A percentile compares a stretch with the other conserved stretches of the same genome.
phyloP scores from a whole-genome alignment of 805 yeast species.

The Kodamaea nitidulidarum region DNA sequence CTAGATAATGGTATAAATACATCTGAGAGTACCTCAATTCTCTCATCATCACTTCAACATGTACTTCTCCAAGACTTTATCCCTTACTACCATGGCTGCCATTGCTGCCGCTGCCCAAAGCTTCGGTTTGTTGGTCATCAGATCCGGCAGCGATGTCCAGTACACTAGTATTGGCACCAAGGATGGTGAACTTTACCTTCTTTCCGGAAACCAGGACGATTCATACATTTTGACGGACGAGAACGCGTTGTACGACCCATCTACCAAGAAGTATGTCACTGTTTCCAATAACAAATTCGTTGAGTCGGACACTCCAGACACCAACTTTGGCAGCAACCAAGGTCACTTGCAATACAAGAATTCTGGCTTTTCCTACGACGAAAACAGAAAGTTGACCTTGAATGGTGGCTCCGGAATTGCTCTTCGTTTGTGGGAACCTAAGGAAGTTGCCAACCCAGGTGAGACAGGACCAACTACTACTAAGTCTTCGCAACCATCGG shows the following conservation, averaged over 20 bases:
- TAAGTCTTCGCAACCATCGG: not conserved
- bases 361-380: slow-evolving; percentile 9
- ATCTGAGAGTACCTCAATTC: no score
- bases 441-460: not conserved
- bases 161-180: no score
- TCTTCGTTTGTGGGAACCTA: not conserved
- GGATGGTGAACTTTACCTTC: slow-evolving; percentile 14
- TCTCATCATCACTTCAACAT: no score
- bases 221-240: slow-evolving; percentile 20
- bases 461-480: not conserved
- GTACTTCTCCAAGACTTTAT: no score
- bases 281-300: slow-evolving; percentile 8
- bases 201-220: slow-evolving; percentile 10
- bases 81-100: no score
- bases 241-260: slow-evolving; percentile 18
- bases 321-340: slow-evolving; percentile 10
- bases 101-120: no score
- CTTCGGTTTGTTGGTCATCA: no score
- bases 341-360: slow-evolving; percentile 13
- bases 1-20: no score
- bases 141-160: no score
- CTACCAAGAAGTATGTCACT: slow-evolving; percentile 15
- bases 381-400: slow-evolving; percentile 8
- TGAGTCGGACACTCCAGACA: slow-evolving; percentile 3
- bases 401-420: slow-evolving; percentile 4